Base-by-base conservation (phyloP, 1,284 basidiomycete species). In the Cryptococcus hybrid region DNA sequence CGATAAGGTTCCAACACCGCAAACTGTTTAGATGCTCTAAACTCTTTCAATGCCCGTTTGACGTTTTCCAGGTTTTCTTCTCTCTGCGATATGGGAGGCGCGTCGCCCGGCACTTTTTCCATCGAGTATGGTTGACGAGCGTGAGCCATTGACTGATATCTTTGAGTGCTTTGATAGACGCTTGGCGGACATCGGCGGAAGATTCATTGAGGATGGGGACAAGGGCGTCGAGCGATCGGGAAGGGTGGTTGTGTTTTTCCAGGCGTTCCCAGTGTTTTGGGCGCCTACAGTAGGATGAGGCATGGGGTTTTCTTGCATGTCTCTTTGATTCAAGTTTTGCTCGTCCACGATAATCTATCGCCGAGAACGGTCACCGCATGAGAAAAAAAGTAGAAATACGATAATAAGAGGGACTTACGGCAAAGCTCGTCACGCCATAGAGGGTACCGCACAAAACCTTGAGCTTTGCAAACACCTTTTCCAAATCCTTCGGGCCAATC, bases 1-100 rank as follows among this genome's bases (percentile, higher is more conserved):
- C 73, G 64, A 69, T 82, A 86, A 0, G 84, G 84, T 46, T 80
- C 77, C 2, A 86, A 63, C 0, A 87, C 63, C 36, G 72, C 65
- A 30, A 80, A 70, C 7, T 85, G 81, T 11, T 78, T 71, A 9
- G 61, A 66, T 1, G 65, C 57, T 35, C 80, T 77, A 70, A 83
- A 85, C 12, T 70, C 74, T 5, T 63, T 70, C 12, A 85, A 54
- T 0, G 80, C 76, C 0, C 50, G 47, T 24, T 64, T 61, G 4
- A 85, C 78, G 3, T 64, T 65, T 36, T 71, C 73, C 3, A 80
- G 71, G 11, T 78, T 73, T 0, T 62, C 70, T 55, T 82, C 79
- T 9, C 85, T 75, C 4, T 70, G 71, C 38, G 62, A 54, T 8
- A 77, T 61, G 2, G 58, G 45, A 0, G 70, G 51, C 4, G 65